Evolutionary conservation across 2,329 filamentous ascomycete species (phyloP), one percentile per base, ranked within the genome.

Genomic region (Aspergillus alliaceus): DNA sequence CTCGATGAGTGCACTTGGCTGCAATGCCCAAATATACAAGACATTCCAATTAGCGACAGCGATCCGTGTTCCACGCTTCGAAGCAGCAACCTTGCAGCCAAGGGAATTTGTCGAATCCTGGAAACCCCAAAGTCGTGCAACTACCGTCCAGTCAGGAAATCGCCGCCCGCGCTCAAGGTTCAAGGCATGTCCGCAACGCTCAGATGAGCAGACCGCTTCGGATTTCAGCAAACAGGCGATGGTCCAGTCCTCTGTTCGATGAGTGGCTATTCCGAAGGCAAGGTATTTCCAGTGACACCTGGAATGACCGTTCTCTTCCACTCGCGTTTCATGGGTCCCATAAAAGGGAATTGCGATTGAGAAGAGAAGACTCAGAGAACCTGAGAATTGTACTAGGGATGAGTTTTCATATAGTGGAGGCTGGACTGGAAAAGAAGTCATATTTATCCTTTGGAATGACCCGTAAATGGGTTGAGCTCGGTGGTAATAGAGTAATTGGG

Each of bases 1-100:
- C n/a, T 71, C 66, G 22, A 76, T 68, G 14, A 79, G 54, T 37
- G 64, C 70, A n/a, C 57, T 37, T 1, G 77, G 76, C 22, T 75
- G 64, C 49, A 79, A 32, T 2, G 72, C 64, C 73, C 77, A 79
- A 25, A 79, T 56, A 15, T 74, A 73, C 20, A 79, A 54, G 1
- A 66, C 67, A 50, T 78, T 74, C 76, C 76, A 79, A 42, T 73
- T 74, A 5, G 72, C 72, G 31, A 77, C 67, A 4, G 76, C 77
- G 48, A 79, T 65, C 4, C 77, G 70, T 32, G 73, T 76, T 9
- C 74, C 73, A 5, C 49, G 25, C 8, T 56, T 61, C 2, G 75
- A 77, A 11, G 72, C 58, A 14, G 75, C 72, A 14, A 77, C 67
- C 25, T 70, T 66, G n/a, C 74, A 73, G 11, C 74, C 73, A 12